Percentiles rank a stretch among this genome's conserved stretches.
Conservation (phyloP, 179 eudicot genomes). For the Carnegiea gigantea region DNA sequence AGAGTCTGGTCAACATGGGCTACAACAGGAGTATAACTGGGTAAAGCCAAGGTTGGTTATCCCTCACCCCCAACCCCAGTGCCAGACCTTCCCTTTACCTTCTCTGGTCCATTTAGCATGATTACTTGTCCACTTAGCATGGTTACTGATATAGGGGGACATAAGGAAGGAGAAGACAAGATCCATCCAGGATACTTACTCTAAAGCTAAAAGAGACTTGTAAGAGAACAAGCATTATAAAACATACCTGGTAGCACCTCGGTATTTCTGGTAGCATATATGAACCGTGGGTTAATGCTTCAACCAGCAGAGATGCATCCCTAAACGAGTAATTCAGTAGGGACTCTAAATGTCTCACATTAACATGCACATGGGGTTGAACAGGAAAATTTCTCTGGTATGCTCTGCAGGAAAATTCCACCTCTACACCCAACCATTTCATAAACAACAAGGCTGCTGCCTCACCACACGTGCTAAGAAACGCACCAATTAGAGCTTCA, state of each 20-base stretch:
- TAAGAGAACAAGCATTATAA: neutral
- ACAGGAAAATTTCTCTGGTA: conserved; percentile 43
- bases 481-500: conserved; percentile 93
- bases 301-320: conserved; percentile 74
- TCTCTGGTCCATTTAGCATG: neutral
- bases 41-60: too few relatives aligned
- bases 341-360: conserved; percentile 48
- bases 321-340: conserved; percentile 57
- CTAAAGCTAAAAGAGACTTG: neutral
- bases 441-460: conserved; percentile 63
- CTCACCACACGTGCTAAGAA: conserved; percentile 70
- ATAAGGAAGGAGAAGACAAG: too few relatives aligned
- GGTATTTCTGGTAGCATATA: conserved; percentile 88
- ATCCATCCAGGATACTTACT: too few relatives aligned
- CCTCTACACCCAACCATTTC: conserved; percentile 82
- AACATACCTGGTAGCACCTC: conserved; percentile 79
- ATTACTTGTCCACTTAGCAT: neutral
- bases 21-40: too few relatives aligned
- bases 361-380: conserved; percentile 43
- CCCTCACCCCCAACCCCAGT: too few relatives aligned
- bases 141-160: too few relatives aligned
- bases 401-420: conserved; percentile 42
- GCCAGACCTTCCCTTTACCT: neutral
- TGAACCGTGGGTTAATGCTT: conserved; percentile 95
- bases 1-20: too few relatives aligned